Conservation (phyloP, 1,139 yeast species). For the Scheffersomyces insectosa region DNA sequence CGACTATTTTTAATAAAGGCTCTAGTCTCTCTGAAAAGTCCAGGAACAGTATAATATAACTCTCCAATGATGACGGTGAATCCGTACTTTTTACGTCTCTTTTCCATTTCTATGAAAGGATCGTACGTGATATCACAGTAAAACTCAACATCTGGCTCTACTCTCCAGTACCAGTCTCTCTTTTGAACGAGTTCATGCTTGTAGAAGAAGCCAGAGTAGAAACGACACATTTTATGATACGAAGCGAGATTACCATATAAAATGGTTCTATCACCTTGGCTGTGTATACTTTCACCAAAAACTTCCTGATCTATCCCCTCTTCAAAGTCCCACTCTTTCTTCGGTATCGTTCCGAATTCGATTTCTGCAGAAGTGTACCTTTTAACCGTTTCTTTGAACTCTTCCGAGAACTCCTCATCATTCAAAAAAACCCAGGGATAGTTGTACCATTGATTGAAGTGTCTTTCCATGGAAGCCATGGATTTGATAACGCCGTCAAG, state of each 20-base stretch:
- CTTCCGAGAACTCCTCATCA: constrained; percentile 68
- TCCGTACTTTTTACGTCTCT: constrained; percentile 71
- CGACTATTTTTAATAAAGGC: constrained; percentile 52
- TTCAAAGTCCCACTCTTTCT: constrained; percentile 64
- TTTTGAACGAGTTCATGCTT: constrained; percentile 68
- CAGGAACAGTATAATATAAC: constrained; percentile 76
- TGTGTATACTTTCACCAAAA: constrained; percentile 53
- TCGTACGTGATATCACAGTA: constrained; percentile 90
- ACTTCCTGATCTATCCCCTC: constrained; percentile 26
- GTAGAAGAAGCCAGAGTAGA: constrained; percentile 76
- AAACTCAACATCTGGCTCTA: constrained; percentile 88
- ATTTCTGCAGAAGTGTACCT: constrained; percentile 57
- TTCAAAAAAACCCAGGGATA: constrained; percentile 90
- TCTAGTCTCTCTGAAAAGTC: constrained; percentile 68
- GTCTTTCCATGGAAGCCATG: constrained; percentile 73
- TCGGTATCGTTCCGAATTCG: constrained; percentile 68
- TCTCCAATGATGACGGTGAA: constrained; percentile 78
- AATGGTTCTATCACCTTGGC: constrained; percentile 78
- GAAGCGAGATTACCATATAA: constrained; percentile 79
- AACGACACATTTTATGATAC: constrained; percentile 74
- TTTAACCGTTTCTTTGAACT: constrained; percentile 54
- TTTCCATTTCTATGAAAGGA: constrained; percentile 81
- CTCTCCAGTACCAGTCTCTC: constrained; percentile 91
- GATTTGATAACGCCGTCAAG: constrained; percentile 67
- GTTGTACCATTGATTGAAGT: constrained; percentile 86